Conservation (phyloP, 164 flowering plant species). For the Sextonia rubra region DNA sequence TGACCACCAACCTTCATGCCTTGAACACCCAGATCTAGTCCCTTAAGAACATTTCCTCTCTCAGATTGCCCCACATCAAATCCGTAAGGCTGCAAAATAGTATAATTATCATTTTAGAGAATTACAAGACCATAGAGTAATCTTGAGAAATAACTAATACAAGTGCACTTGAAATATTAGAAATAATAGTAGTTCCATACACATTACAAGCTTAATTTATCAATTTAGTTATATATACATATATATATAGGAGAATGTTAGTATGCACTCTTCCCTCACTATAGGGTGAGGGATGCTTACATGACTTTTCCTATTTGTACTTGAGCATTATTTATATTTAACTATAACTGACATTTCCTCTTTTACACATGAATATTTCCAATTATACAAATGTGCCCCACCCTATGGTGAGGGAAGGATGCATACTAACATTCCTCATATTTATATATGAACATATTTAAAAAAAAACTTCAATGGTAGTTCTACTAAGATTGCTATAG, state of each 20-base stretch:
- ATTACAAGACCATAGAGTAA: not conserved
- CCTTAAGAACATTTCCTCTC: constrained; percentile 78
- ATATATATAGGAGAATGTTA: too few species aligned
- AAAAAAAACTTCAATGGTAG: not conserved
- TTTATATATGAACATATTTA: too few species aligned
- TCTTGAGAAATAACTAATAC: not conserved
- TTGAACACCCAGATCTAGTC: constrained; percentile 85
- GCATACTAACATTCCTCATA: too few species aligned
- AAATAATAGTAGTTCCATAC: not conserved
- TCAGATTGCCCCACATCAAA: constrained; percentile 96
- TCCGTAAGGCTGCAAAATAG: constrained; percentile 82
- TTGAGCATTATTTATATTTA: too few species aligned
- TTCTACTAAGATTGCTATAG: not conserved
- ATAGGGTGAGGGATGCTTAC: too few species aligned
- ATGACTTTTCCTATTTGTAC: too few species aligned
- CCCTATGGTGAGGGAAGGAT: too few species aligned
- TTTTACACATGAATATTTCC: too few species aligned
- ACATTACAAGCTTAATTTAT: not conserved
- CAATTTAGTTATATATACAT: not conserved
- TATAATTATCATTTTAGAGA: constrained; percentile 7
- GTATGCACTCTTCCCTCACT: too few species aligned
- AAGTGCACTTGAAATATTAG: not conserved
- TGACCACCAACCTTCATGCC: constrained; percentile 98
- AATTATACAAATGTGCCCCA: too few species aligned
- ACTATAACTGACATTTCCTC: too few species aligned